Evolutionary conservation across 805 yeast genomes (phyloP).

Genomic region (Wickerhamiella hasegawae): DNA sequence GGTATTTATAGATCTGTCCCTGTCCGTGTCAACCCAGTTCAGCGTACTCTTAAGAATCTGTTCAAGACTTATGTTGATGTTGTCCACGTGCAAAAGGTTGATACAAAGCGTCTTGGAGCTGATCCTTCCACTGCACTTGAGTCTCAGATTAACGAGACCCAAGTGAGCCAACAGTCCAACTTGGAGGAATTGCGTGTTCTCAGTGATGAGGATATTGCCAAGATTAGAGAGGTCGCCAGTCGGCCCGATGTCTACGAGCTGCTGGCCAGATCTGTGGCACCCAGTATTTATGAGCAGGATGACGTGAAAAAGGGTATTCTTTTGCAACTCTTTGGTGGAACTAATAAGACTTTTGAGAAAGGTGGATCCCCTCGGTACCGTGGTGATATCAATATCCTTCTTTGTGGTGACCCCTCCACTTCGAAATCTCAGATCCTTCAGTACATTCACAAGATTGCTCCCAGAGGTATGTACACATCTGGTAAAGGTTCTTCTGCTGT

Average conservation of each 20-base stretch:
- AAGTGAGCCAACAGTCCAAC: conserved; percentile 39
- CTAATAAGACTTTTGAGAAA: conserved; percentile 71
- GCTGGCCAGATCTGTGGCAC: conserved; percentile 82
- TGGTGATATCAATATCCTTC: conserved; percentile 82
- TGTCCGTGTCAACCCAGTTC: conserved; percentile 71
- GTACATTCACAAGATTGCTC: conserved; percentile 94
- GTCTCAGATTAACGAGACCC: conserved; percentile 28
- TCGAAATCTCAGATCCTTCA: conserved; percentile 88
- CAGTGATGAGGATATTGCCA: conserved; percentile 49
- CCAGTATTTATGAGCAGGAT: conserved; percentile 91
- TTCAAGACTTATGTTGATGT: conserved; percentile 91
- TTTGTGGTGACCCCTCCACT: conserved; percentile 98
- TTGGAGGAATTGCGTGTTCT: conserved; percentile 63
- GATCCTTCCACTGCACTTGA: conserved; percentile 48
- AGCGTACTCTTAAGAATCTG: conserved; percentile 64
- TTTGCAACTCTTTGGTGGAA: conserved; percentile 87
- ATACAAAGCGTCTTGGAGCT: conserved; percentile 62
- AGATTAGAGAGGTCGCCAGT: conserved; percentile 42
- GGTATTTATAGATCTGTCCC: conserved; percentile 91
- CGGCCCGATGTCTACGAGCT: conserved; percentile 75
- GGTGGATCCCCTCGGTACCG: conserved; percentile 76
- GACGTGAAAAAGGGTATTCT: conserved; percentile 93
- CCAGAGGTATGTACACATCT: conserved; percentile 93
- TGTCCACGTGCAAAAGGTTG: conserved; percentile 79
- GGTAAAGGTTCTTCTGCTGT: conserved; percentile 99